Evolutionary conservation across 352 stramenopile genomes (phyloP), one percentile per base, ranked within the genome.

Genomic region (Thalassiosira oceanica): DNA sequence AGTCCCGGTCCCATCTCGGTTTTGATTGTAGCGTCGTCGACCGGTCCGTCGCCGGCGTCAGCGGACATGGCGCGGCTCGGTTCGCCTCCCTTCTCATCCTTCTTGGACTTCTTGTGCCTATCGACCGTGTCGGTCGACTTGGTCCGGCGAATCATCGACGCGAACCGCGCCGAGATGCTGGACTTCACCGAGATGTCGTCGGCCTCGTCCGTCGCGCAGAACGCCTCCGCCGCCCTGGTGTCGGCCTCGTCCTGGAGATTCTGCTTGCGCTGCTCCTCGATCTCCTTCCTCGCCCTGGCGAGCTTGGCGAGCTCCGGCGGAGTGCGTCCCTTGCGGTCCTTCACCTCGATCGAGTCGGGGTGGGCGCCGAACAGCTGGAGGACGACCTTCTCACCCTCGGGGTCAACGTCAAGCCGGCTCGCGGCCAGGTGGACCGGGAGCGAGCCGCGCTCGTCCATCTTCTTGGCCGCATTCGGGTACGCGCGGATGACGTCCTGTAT

Each of bases 271-370:
- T 74, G 45, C 18, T 70, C 51, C 43, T 73, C 61, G 2, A 60
- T 57, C 10, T 73, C 61, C 55, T 79, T 79, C 0, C 69, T 26
- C 18, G 55, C 48, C n/a, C 69, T 11, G 11, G 69, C 61, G 16
- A 79, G 46, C 52, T 76, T 76, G 37, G 70, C 63, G 1, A 80
- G 35, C 29, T 76, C 70, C 31, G 52, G 50, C 1, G 70, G 56
- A 46, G 55, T 80, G 6, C 70, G 55, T 29, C 70, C 70, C 42
- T 69, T 75, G 13, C 64, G 52, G 73, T 80, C 70, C 42, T 45
- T 24, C 10, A 56, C 43, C 15, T 80, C 63, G 43, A 80, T 73
- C 1, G 56, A 74, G 42, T 80, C 70, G 23, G 70, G 51, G 56
- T 68, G 65, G 2, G 57, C 49, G 1, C 50, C 56, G 46, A 79